These are phyloP conservation scores for Pseudoturritis turrita DNA, from an alignment of 345 rosid genomes.

Conservation along the genomic window DNA sequence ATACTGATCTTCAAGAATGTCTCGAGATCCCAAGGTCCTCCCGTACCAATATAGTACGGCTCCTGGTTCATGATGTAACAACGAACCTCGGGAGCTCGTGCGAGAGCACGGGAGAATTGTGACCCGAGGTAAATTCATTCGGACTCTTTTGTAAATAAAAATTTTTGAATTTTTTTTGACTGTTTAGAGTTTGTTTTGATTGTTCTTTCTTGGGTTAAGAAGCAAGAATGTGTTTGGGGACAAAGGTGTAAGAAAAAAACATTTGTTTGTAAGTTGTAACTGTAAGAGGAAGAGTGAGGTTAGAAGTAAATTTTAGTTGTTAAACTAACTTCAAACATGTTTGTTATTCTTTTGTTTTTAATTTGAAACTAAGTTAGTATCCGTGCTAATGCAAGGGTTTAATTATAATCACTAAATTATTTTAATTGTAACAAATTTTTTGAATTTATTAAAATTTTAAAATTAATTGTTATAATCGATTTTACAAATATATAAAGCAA, in stretches of 20 bases:
- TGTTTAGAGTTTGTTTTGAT: conserved; percentile 5
- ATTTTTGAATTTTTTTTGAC: not conserved
- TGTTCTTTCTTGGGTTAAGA: conserved; percentile 1
- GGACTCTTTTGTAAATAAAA: conserved; percentile 2
- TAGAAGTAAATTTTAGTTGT: conserved; percentile 22
- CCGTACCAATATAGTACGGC: conserved; percentile 53
- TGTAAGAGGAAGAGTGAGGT: conserved; percentile 20
- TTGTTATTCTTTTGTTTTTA: not conserved
- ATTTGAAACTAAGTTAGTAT: too few relatives aligned
- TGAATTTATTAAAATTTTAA: too few relatives aligned
- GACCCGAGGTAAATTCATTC: conserved; percentile 6
- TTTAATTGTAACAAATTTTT: too few relatives aligned
- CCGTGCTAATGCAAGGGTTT: too few relatives aligned
- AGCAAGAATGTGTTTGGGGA: conserved; percentile 13
- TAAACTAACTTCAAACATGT: conserved; percentile 11
- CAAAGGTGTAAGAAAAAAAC: conserved; percentile 23
- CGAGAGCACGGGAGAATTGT: conserved; percentile 68
- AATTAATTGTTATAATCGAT: too few relatives aligned
- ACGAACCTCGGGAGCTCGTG: conserved; percentile 79
- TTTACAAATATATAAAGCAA: too few relatives aligned
- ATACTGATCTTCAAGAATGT: conserved; percentile 84
- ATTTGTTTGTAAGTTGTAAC: conserved; percentile 27
- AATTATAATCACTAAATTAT: too few relatives aligned
- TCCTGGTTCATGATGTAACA: conserved; percentile 59
- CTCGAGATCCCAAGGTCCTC: conserved; percentile 64